These are phyloP conservation scores for Teunomyces atbi DNA, from an alignment of 805 yeast species.

Conservation along the genomic window DNA sequence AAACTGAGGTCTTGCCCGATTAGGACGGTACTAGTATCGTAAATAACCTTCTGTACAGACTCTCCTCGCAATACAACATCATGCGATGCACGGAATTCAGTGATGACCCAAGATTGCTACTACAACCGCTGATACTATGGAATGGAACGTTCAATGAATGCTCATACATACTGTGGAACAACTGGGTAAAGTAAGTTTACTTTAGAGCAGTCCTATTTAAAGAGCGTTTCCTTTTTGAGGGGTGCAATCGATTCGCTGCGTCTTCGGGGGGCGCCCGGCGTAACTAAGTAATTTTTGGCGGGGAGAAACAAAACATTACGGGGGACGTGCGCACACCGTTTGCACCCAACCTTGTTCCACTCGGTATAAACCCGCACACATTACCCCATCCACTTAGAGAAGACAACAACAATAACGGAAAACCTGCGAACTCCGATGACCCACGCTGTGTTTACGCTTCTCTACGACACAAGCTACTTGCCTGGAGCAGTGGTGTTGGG, in stretches of 20 bases:
- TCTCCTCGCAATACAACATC: too few species aligned
- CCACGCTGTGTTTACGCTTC: constrained; percentile 45
- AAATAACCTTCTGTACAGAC: background rate
- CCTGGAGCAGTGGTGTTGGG: constrained; percentile 60
- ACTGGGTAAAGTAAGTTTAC: too few species aligned
- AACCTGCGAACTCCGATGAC: constrained; percentile 7
- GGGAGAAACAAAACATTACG: background rate
- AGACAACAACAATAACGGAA: background rate
- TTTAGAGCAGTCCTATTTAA: too few species aligned
- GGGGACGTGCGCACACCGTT: constrained; percentile 3
- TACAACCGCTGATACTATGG: too few species aligned
- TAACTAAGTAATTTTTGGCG: background rate
- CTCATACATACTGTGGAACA: too few species aligned
- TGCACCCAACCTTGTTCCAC: background rate
- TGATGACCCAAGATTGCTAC: background rate
- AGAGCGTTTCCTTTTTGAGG: too few species aligned
- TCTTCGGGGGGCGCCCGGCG: background rate
- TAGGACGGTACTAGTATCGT: too few species aligned
- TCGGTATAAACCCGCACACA: background rate
- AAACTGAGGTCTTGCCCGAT: too few species aligned
- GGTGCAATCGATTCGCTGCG: background rate
- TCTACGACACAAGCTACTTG: constrained; percentile 50
- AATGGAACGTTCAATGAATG: too few species aligned
- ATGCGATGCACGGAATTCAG: background rate
- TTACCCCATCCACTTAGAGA: background rate